phyloP scores from a whole-genome alignment of 2,329 filamentous ascomycete genomes.

The Plectosphaerella cucumerina region DNA sequence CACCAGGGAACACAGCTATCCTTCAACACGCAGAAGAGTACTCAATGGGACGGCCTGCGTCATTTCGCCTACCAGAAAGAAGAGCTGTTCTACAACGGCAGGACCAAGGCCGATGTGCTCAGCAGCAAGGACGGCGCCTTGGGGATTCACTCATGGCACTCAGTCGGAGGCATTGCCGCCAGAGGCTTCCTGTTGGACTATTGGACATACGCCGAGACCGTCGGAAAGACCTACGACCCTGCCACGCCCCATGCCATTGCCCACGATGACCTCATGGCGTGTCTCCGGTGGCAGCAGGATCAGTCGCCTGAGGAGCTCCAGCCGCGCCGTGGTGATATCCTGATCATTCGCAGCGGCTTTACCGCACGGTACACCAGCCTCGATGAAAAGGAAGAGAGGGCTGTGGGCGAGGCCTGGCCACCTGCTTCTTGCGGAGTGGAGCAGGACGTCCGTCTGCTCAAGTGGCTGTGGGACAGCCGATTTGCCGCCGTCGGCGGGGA shows the following conservation, averaged over 20 bases:
- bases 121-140: constrained; percentile 15
- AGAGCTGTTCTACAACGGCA: constrained; percentile 24
- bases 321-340: constrained; percentile 43
- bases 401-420: background rate
- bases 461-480: background rate
- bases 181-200: constrained; percentile 49
- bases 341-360: constrained; percentile 19
- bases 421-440: background rate
- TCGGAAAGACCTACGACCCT: constrained; percentile 14
- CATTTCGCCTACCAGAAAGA: constrained; percentile 32
- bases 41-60: constrained; percentile 31
- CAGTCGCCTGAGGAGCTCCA: background rate
- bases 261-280: background rate
- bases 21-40: constrained; percentile 30
- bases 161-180: constrained; percentile 37
- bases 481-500: constrained; percentile 1
- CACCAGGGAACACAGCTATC: constrained; percentile 9
- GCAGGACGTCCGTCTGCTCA: background rate
- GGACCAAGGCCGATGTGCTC: constrained; percentile 36
- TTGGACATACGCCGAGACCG: constrained; percentile 33
- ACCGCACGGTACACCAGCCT: background rate
- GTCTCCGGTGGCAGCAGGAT: background rate
- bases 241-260: background rate
- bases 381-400: background rate
- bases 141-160: constrained; percentile 20